Evolutionary conservation across 441 rosid genomes (phyloP), one percentile per base, ranked within the genome.

Genomic region (Hura crepitans): DNA sequence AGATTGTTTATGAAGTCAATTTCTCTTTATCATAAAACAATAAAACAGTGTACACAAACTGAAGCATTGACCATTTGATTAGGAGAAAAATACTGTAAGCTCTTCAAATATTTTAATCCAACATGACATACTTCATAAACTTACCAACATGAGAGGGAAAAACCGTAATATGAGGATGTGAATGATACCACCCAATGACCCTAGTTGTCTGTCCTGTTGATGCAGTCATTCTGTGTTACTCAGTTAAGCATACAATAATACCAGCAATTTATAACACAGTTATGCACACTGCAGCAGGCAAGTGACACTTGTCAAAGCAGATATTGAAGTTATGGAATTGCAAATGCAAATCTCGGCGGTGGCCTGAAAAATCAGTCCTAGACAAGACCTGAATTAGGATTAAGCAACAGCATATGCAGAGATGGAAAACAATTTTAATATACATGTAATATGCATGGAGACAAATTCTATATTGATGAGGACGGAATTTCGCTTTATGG

Each of bases 161-260:
- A 65, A 94, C 99, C 7, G 99, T 94, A 66, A 92, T 92, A 79
- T 94, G 99, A 56, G 98, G 99, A 81, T 94, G 99, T 23, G 97
- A 94, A 85, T 94, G 99, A 68, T 94, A 94, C 99, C 99, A 94
- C 56, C 99, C 99, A 39, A 94, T 94, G 60, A 94, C 99, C 49
- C 97, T 82, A 46, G 97, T 94, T 22, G 92, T 94, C 78, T 85
- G 84, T 50, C 96, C 96, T 2, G 97, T 88, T 37, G 88, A 79
- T n/a, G 77, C 63, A 5, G 97, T 86, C 96, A 94, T 94, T 84
- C 86, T 90, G 99, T 94, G 87, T 74, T 60, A 63, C 66, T 67
- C 72, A 53, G 82, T 89, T 80, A 84, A 89, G 77, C 56, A 65
- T 66, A 83, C 78, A 85, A 83, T 45, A 46, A 42, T 15, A 31